Conservation (phyloP, 345 rosid species). For the Ailanthus altissimus region DNA sequence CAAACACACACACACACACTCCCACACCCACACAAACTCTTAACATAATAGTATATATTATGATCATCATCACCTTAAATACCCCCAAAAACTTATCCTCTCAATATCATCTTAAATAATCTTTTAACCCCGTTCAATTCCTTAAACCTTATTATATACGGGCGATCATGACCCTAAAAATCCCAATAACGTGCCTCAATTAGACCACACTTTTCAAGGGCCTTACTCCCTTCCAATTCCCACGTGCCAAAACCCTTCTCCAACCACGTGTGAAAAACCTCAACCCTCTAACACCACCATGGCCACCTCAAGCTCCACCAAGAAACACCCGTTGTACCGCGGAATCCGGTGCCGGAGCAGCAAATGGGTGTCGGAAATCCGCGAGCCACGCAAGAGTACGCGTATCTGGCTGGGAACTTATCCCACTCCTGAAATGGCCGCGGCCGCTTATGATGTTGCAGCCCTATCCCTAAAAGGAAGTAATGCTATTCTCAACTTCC, state of each 20-base stretch:
- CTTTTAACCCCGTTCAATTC: neutral
- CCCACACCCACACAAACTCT: no score
- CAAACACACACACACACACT: neutral
- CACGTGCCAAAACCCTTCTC: conserved; percentile 34
- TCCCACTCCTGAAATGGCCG: conserved; percentile 84
- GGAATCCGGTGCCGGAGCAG: conserved; percentile 80
- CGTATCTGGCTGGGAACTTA: conserved; percentile 96
- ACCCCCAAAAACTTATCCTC: neutral
- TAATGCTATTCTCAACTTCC: conserved; percentile 73
- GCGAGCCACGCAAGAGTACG: conserved; percentile 82
- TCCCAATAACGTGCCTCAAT: conserved; percentile 33
- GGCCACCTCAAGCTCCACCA: conserved; percentile 31
- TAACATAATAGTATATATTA: no score
- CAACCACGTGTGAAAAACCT: conserved; percentile 18
- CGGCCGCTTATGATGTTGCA: conserved; percentile 86
- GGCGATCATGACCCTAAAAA: conserved; percentile 32
- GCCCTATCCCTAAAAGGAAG: conserved; percentile 73
- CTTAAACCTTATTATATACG: conserved; percentile 13
- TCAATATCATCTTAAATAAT: neutral
- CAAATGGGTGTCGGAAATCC: conserved; percentile 94
- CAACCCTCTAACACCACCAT: conserved; percentile 17
- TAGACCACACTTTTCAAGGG: conserved; percentile 25
- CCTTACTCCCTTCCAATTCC: conserved; percentile 19
- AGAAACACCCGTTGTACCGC: conserved; percentile 52
- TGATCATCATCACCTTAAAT: no score